Conservation (phyloP, 108 stramenopile species). For the Skeletonema menzelii region DNA sequence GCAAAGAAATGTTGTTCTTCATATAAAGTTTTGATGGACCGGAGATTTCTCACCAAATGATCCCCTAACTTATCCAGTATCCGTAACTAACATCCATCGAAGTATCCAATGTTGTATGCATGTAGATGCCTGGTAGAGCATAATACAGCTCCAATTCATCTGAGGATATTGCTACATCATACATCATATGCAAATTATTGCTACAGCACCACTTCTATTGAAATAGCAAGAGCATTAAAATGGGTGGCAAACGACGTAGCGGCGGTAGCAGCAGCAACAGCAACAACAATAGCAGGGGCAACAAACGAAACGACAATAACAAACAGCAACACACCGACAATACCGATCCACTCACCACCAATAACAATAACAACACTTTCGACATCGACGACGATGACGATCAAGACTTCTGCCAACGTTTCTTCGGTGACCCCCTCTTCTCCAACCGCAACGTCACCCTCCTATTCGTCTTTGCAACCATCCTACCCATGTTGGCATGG, state of each 20-base stretch:
- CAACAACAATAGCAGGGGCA: not conserved
- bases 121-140: too few relatives aligned
- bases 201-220: too few relatives aligned
- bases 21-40: too few relatives aligned
- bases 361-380: not conserved
- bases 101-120: too few relatives aligned
- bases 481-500: conserved; percentile 41
- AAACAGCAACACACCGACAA: not conserved
- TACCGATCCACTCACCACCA: not conserved
- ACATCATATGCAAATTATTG: too few relatives aligned
- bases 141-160: too few relatives aligned
- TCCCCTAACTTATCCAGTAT: too few relatives aligned
- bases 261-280: not conserved
- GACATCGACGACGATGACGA: not conserved
- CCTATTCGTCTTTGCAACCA: conserved; percentile 32
- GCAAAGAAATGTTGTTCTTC: too few relatives aligned
- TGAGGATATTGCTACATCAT: too few relatives aligned
- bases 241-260: not conserved
- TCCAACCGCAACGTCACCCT: conserved; percentile 35
- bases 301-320: not conserved
- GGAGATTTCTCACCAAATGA: too few relatives aligned
- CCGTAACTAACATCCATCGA: too few relatives aligned
- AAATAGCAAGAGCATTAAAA: not conserved
- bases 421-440: conserved; percentile 50
- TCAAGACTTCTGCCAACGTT: conserved; percentile 42